Conservation (phyloP, 495 filamentous ascomycete genomes). For the Chaetomium tenue region DNA sequence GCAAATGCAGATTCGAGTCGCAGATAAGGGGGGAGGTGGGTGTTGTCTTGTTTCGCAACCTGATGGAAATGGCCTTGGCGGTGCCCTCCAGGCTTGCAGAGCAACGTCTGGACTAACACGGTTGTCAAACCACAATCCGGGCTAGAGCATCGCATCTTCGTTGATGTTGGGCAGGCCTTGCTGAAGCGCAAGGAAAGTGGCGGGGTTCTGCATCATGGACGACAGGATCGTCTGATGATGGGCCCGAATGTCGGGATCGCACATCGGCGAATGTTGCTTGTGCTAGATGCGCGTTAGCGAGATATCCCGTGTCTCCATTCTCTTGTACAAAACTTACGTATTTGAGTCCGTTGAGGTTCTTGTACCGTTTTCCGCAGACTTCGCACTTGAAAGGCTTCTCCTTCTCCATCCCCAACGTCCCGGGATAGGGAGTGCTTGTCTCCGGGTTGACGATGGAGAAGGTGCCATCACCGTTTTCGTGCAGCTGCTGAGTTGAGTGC, state of each 20-base stretch:
- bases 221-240: slow-evolving; percentile 40
- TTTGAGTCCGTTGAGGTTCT: slow-evolving; percentile 96
- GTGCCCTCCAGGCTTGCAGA: neutral
- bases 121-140: neutral
- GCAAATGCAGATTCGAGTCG: slow-evolving; percentile 26
- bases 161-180: slow-evolving; percentile 48
- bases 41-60: neutral
- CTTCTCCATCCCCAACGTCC: slow-evolving; percentile 98
- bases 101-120: neutral
- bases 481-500: slow-evolving; percentile 91
- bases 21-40: slow-evolving; percentile 11
- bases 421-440: slow-evolving; percentile 88
- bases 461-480: slow-evolving; percentile 92
- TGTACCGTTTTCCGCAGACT: slow-evolving; percentile 95
- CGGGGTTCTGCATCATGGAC: slow-evolving; percentile 42
- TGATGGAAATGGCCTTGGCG: neutral
- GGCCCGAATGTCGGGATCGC: slow-evolving; percentile 48
- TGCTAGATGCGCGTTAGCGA: slow-evolving; percentile 47
- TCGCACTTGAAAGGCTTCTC: slow-evolving; percentile 98
- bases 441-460: slow-evolving; percentile 98
- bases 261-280: slow-evolving; percentile 79
- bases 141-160: slow-evolving; percentile 47
- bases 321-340: slow-evolving; percentile 53
- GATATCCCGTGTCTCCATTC: neutral
- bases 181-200: slow-evolving; percentile 33